Conservation (phyloP, 2,329 filamentous ascomycete species). For the Cladosporium sp. region DNA sequence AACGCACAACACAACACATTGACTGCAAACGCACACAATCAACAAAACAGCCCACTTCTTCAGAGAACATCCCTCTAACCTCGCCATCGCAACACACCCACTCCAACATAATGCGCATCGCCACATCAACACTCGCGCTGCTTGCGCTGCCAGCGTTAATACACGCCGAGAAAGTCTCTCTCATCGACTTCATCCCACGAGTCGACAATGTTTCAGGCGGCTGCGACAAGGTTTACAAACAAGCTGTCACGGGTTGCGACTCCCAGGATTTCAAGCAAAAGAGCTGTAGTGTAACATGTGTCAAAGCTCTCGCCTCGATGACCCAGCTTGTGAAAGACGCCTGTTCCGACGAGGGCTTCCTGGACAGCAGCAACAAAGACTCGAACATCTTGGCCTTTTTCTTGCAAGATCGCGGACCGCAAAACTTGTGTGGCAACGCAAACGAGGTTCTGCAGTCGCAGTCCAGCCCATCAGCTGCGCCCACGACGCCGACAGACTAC, state of each 20-base stretch:
- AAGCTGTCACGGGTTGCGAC: slow-evolving; percentile 44
- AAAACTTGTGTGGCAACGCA: slow-evolving; percentile 43
- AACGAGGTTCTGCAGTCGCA: slow-evolving; percentile 25
- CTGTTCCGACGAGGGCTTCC: slow-evolving; percentile 39
- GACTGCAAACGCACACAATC: background rate
- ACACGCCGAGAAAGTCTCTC: slow-evolving; percentile 41
- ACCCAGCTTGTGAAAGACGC: slow-evolving; percentile 36
- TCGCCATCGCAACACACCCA: background rate
- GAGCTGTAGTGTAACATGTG: slow-evolving; percentile 41
- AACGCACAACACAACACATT: slow-evolving; percentile 4
- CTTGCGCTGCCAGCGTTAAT: slow-evolving; percentile 32
- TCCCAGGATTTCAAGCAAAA: slow-evolving; percentile 42
- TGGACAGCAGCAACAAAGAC: slow-evolving; percentile 33
- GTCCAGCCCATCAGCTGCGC: slow-evolving; percentile 20
- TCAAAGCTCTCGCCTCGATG: slow-evolving; percentile 44
- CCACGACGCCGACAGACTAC: slow-evolving; percentile 15
- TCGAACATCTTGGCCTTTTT: slow-evolving; percentile 48
- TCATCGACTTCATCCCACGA: slow-evolving; percentile 49
- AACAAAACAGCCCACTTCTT: background rate
- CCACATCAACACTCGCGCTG: slow-evolving; percentile 23
- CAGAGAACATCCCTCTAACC: background rate
- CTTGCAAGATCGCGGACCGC: slow-evolving; percentile 43
- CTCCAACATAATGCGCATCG: slow-evolving; percentile 23
- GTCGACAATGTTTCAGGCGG: slow-evolving; percentile 42
- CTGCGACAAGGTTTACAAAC: slow-evolving; percentile 46